phyloP scores from a whole-genome alignment of 2,329 filamentous ascomycete genomes.

The Ophiostoma sp. region DNA sequence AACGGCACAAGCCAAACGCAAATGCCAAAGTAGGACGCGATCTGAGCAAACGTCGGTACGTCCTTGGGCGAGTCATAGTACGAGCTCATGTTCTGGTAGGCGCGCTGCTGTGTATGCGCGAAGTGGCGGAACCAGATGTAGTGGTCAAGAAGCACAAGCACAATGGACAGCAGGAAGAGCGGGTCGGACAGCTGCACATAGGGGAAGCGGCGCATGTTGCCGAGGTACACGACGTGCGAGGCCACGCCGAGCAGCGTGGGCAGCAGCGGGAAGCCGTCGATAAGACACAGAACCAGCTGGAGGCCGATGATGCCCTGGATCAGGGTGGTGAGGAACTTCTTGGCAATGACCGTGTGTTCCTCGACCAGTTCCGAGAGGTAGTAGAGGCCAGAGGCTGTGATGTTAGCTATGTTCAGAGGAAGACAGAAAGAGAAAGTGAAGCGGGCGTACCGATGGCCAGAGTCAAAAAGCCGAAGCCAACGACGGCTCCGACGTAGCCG shows the following conservation, averaged over 20 bases:
- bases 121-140: conserved; percentile 96
- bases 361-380: conserved; percentile 97
- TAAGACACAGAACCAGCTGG: conserved; percentile 66
- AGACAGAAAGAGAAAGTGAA: not conserved
- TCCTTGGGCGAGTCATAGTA: conserved; percentile 57
- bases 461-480: conserved; percentile 91
- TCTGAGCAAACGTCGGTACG: conserved; percentile 82
- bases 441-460: conserved; percentile 64
- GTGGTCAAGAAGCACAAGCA: conserved; percentile 81
- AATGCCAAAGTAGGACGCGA: conserved; percentile 90
- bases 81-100: conserved; percentile 53
- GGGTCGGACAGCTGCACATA: conserved; percentile 84
- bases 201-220: conserved; percentile 70
- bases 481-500: conserved; percentile 77
- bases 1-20: conserved; percentile 98
- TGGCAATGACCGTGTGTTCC: conserved; percentile 90
- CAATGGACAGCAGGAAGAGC: conserved; percentile 77
- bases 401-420: conserved; percentile 19
- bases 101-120: conserved; percentile 54
- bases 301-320: conserved; percentile 76
- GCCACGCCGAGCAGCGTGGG: conserved; percentile 69
- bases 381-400: conserved; percentile 76
- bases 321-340: conserved; percentile 74
- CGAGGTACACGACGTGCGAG: conserved; percentile 79
- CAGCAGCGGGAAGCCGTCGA: conserved; percentile 80